Base-by-base conservation (phyloP, 768 basidiomycete genomes). In the Leccinum longicurvipes region DNA sequence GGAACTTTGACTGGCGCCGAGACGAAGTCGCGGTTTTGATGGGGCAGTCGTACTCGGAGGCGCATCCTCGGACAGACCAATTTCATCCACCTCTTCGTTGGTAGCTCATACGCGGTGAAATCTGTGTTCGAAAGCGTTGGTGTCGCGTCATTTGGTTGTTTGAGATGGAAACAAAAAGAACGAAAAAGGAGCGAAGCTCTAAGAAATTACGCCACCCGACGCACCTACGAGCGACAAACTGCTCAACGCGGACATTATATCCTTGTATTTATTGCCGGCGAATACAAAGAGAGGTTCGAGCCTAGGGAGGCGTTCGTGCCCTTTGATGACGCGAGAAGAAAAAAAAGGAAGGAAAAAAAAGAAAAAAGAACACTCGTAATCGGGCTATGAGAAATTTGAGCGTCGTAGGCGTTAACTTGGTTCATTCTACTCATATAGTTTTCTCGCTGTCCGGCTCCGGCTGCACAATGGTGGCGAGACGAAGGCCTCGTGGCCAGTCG, bases 101-200 rank as follows among this genome's bases (percentile, higher is more conserved):
- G 66, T 1, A 67, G 27, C 6, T 66, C 67, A 36, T 48, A 60
- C 25, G 67, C 67, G 44, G 53, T 64, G 52, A 67, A 68, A 24
- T 63, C 66, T 67, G 34, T 19, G 34, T 36, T 39, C n/a, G 14
- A 31, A 28, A 25, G 25, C 2, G 24, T 19, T 23, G 4, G 19
- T 46, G 10, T 52, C 46, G 21, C 11, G 32, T 41, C 19, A 44
- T 32, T 36, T 36, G 27, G 19, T 23, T n/a, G 9, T 29, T 27
- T 29, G 32, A 47, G 44, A 21, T 24, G 21, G n/a, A 7, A 10
- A 25, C 12, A 19, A 17, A 14, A 8, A 27, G 23, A 32, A 34
- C 19, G 36, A 42, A 21, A 42, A 44, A 5, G 36, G 4, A 19
- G 11, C 36, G 10, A n/a, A n/a, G n/a, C n/a, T 8, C 29, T 39